These are phyloP conservation scores for Oryza meyeriana DNA, from an alignment of 176 grass and related monocot species.

Conservation along the genomic window DNA sequence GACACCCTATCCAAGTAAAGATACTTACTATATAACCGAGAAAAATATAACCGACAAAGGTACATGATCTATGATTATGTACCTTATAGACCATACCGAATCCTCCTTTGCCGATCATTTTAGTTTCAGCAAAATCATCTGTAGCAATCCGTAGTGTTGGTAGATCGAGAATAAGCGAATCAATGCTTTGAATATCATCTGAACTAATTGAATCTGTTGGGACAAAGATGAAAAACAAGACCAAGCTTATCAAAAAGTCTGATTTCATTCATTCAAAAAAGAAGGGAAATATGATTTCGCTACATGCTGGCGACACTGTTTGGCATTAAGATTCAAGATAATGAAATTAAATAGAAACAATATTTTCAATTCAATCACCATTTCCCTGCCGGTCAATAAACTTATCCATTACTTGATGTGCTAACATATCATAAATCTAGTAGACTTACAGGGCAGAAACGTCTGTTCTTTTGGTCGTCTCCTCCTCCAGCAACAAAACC, in stretches of 20 bases:
- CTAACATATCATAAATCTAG: neutral
- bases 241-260: neutral
- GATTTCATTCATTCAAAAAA: neutral
- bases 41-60: neutral
- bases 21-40: neutral
- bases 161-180: conserved; percentile 40
- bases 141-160: conserved; percentile 44
- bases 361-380: neutral
- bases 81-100: conserved; percentile 67
- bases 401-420: neutral
- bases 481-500: conserved; percentile 32
- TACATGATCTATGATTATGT: neutral
- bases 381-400: neutral
- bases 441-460: conserved; percentile 22
- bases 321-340: neutral
- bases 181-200: conserved; percentile 20
- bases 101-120: conserved; percentile 48
- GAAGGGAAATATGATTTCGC: neutral
- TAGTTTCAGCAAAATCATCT: conserved; percentile 36
- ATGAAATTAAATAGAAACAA: neutral
- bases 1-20: conserved; percentile 8
- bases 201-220: conserved; percentile 31
- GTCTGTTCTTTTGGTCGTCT: neutral
- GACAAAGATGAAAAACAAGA: neutral
- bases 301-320: neutral